Evolutionary conservation across 768 basidiomycete genomes (phyloP).

Genomic region (Naganishia kalamii): DNA sequence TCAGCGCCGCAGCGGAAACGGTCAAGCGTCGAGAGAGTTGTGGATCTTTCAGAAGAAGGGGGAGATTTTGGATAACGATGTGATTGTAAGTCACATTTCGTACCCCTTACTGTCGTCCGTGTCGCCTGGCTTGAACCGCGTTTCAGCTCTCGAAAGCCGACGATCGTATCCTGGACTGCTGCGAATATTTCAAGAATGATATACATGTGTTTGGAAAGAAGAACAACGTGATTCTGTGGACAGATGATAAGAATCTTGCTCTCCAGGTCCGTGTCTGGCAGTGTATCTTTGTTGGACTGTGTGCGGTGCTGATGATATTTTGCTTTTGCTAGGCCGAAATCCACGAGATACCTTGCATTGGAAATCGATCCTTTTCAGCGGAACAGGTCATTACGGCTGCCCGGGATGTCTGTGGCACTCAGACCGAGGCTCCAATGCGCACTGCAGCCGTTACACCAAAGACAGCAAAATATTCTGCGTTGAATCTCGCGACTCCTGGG

Average conservation of each 20-base stretch:
- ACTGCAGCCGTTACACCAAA: neutral
- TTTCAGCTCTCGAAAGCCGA: slow-evolving; percentile 15
- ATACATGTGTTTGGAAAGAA: neutral
- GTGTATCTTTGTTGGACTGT: neutral
- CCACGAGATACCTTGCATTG: slow-evolving; percentile 9
- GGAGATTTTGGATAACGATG: neutral
- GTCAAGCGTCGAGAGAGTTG: no score
- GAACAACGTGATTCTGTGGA: slow-evolving; percentile 3
- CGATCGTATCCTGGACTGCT: slow-evolving; percentile 17
- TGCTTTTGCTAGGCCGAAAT: neutral
- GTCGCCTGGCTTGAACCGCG: neutral
- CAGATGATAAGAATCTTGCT: slow-evolving; percentile 11
- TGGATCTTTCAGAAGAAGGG: slow-evolving; percentile 1
- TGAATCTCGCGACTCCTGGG: neutral
- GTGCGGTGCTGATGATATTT: neutral
- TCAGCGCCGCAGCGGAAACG: neutral
- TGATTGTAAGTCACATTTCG: neutral
- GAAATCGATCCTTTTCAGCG: neutral
- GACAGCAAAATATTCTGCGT: neutral
- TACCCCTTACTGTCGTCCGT: neutral
- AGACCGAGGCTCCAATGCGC: neutral
- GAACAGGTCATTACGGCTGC: neutral
- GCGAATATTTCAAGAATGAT: slow-evolving; percentile 1
- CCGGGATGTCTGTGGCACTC: neutral
- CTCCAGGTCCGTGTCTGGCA: slow-evolving; percentile 8